Evolutionary conservation across 345 rosid species (phyloP), one percentile per base, ranked within the genome.

Genomic region (Nasturtium officinale): DNA sequence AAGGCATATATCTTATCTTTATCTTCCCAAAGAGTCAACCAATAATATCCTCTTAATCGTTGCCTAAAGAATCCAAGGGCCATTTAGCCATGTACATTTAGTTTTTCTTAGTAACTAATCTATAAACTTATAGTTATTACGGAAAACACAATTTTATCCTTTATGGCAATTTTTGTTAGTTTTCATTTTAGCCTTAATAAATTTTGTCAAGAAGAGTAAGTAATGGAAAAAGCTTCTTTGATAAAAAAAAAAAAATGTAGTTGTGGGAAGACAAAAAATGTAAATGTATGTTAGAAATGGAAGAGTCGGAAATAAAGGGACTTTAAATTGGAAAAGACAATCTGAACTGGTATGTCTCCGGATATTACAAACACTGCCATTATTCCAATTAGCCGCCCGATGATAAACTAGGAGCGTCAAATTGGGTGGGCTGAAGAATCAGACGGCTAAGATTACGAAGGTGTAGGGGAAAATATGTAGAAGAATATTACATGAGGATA

Each of bases 1-100:
- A 67, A 67, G 71, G 25, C 61, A 23, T 23, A 23, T 23, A 67
- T 67, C 69, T 52, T 67, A 67, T 67, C 57, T 37, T 67, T 45
- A 63, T 28, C 38, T 45, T 61, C 20, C 45, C 58, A 8, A 18
- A n/a, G 26, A 10, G 8, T 50, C 32, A 32, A 65, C 70, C 58
- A 48, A 32, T 18, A 65, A 48, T 50, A 2, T 28, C 45, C 5
- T 48, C 45, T 65, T 51, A 47, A 50, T 20, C 21, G 20, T 65
- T 50, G 15, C 59, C 17, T 69, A 47, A 47, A 46, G 42, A 47
- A 63, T 33, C 26, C 68, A 46, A 64, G 46, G 9, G 68, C 28
- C 28, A 26, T 26, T 26, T 26, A 26, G 28, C 26, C 54, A 30
- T 28, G 3, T 28, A 8, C 37, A 55, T 55, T 30, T 55, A 29